Conservation (phyloP, 805 yeast species). For the Wickerhamiella shivajii region DNA sequence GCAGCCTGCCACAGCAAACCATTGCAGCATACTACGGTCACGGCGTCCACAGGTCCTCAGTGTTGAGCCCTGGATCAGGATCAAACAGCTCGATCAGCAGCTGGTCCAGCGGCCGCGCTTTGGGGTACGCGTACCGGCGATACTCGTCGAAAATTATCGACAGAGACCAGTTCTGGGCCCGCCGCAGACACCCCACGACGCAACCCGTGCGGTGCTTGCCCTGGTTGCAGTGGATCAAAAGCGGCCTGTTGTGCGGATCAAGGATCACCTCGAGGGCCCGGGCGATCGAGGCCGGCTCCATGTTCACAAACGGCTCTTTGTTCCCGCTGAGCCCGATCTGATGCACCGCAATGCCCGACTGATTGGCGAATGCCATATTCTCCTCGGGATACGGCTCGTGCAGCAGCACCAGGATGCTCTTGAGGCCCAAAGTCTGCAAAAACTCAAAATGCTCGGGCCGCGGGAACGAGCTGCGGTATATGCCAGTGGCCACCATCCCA, state of each 20-base stretch:
- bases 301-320: constrained; percentile 33
- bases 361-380: constrained; percentile 46
- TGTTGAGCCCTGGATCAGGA: constrained; percentile 29
- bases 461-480: constrained; percentile 85
- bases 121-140: constrained; percentile 86
- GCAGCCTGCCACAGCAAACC: too few species aligned
- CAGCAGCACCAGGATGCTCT: constrained; percentile 65
- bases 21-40: too few species aligned
- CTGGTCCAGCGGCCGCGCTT: constrained; percentile 88
- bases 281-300: constrained; percentile 51
- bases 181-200: constrained; percentile 78
- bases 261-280: constrained; percentile 68
- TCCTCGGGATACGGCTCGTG: constrained; percentile 86
- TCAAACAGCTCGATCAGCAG: constrained; percentile 87
- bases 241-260: constrained; percentile 80
- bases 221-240: constrained; percentile 85
- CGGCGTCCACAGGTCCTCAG: constrained; percentile 14
- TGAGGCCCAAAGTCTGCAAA: constrained; percentile 44
- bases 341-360: constrained; percentile 50
- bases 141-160: constrained; percentile 94
- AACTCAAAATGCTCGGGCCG: constrained; percentile 68
- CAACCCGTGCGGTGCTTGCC: constrained; percentile 98
- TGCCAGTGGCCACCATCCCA: constrained; percentile 60
- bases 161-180: constrained; percentile 82
- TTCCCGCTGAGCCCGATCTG: constrained; percentile 93